These are phyloP conservation scores for Mortierella sp. DNA, from an alignment of 371 early-diverging fungal genomes.

Conservation along the genomic window DNA sequence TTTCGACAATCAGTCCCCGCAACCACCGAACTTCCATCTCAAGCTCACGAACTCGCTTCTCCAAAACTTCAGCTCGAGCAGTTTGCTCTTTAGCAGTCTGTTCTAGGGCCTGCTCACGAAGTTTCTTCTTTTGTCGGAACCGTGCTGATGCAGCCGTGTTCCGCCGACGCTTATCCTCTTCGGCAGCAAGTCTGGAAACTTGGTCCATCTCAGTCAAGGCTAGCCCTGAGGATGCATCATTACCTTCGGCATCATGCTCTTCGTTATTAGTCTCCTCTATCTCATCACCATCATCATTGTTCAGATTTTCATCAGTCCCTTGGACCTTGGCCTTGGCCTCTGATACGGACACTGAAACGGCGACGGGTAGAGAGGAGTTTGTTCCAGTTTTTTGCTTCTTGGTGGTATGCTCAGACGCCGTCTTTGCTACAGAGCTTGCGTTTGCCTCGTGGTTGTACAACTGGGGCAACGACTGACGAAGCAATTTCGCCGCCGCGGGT, in stretches of 20 bases:
- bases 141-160: slow-evolving; percentile 97
- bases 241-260: background rate
- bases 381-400: no score
- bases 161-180: slow-evolving; percentile 88
- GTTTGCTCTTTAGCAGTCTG: slow-evolving; percentile 84
- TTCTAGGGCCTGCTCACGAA: slow-evolving; percentile 87
- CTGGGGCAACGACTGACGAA: slow-evolving; percentile 39
- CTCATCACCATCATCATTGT: background rate
- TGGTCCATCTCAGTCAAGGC: slow-evolving; percentile 25
- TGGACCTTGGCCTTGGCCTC: no score
- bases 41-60: slow-evolving; percentile 79
- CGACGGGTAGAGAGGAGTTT: no score
- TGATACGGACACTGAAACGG: no score
- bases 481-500: slow-evolving; percentile 43
- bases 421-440: no score
- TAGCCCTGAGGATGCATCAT: slow-evolving; percentile 16
- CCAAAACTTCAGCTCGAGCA: slow-evolving; percentile 74
- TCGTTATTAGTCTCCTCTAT: background rate
- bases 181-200: slow-evolving; percentile 34
- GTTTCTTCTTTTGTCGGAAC: slow-evolving; percentile 93
- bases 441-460: slow-evolving; percentile 3
- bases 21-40: slow-evolving; percentile 94
- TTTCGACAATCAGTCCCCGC: slow-evolving; percentile 84
- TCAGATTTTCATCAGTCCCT: no score
- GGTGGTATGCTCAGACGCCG: no score